A percentile compares a stretch with the other conserved stretches of the same genome.
Evolutionary conservation across 805 yeast genomes (phyloP).

Genomic region (Phaffomyces antillensis): DNA sequence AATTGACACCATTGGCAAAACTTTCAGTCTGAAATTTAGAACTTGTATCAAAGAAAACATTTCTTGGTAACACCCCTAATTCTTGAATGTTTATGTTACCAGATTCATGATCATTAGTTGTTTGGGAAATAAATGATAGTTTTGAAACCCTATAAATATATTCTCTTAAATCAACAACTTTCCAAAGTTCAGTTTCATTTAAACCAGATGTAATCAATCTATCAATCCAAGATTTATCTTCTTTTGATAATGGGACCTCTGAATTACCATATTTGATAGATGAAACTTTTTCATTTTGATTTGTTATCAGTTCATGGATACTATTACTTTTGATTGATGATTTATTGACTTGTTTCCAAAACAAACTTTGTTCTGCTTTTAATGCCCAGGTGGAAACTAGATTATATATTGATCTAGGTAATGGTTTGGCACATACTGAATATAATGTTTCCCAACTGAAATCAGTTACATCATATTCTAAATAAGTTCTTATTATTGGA

Average conservation of each 20-base stretch:
- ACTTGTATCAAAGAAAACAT: conserved; percentile 39
- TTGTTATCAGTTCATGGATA: conserved; percentile 22
- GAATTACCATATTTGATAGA: conserved; percentile 32
- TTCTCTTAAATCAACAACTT: conserved; percentile 61
- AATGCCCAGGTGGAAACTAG: conserved; percentile 65
- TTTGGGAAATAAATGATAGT: conserved; percentile 27
- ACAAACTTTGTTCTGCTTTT: conserved; percentile 57
- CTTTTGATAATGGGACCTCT: conserved; percentile 50
- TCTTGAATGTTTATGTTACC: conserved; percentile 23
- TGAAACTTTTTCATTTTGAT: conserved; percentile 10
- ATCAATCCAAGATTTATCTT: conserved; percentile 68
- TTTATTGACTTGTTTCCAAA: conserved; percentile 59
- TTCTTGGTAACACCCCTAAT: conserved; percentile 39
- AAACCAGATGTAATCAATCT: conserved; percentile 70
- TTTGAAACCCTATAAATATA: conserved; percentile 57
- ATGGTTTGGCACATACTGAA: conserved; percentile 60
- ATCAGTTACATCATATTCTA: conserved; percentile 68
- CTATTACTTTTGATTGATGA: conserved; percentile 36
- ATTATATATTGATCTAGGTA: conserved; percentile 59
- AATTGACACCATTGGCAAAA: conserved; percentile 2
- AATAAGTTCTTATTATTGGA: conserved; percentile 70
- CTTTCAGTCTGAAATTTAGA: conserved; percentile 20
- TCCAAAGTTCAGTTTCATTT: conserved; percentile 72
- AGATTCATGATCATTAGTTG: conserved; percentile 3
- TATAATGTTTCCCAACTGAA: conserved; percentile 61